Percentiles rank a stretch among this genome's conserved stretches.
These are phyloP conservation scores for Rhodotorula toruloides DNA, from an alignment of 768 basidiomycete genomes.

Conservation along the genomic window DNA sequence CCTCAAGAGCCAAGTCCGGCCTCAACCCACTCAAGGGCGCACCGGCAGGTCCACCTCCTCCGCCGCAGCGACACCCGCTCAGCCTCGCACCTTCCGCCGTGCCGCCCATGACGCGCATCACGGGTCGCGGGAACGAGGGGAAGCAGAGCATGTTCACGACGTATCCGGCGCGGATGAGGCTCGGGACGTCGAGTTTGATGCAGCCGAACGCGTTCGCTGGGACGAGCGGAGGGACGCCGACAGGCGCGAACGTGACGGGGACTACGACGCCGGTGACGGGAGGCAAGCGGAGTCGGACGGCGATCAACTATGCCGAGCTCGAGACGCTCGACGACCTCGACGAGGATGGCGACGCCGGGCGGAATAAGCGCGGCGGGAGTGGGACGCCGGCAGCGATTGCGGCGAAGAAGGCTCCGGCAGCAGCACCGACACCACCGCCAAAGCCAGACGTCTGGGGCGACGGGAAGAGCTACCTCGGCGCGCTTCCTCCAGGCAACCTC, in stretches of 20 bases:
- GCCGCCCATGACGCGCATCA: slow-evolving; percentile 30
- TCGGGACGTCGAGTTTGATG: slow-evolving; percentile 80
- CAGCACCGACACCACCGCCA: slow-evolving; percentile 44
- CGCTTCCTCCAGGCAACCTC: slow-evolving; percentile 72
- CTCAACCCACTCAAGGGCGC: slow-evolving; percentile 22
- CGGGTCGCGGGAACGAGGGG: slow-evolving; percentile 15
- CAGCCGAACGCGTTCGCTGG: slow-evolving; percentile 66
- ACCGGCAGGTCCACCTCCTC: not conserved
- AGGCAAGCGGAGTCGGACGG: slow-evolving; percentile 51
- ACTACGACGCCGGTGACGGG: slow-evolving; percentile 35
- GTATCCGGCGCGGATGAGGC: slow-evolving; percentile 82
- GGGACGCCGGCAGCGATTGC: slow-evolving; percentile 53
- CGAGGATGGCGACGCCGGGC: slow-evolving; percentile 68
- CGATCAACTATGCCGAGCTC: slow-evolving; percentile 78
- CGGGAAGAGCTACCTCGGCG: slow-evolving; percentile 85
- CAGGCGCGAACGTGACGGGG: slow-evolving; percentile 9
- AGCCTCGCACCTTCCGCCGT: not conserved
- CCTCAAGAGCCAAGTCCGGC: slow-evolving; percentile 7
- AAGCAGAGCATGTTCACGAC: slow-evolving; percentile 71
- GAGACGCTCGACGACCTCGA: slow-evolving; percentile 53
- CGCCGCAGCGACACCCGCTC: slow-evolving; percentile 22
- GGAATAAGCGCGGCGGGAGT: slow-evolving; percentile 53
- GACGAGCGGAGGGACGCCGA: not conserved
- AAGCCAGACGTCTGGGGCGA: slow-evolving; percentile 45
- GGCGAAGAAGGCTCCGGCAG: slow-evolving; percentile 49